Percentiles rank a stretch among this genome's conserved stretches.
Conservation (phyloP, 805 yeast genomes). For the Yamadazyma insecticola region DNA sequence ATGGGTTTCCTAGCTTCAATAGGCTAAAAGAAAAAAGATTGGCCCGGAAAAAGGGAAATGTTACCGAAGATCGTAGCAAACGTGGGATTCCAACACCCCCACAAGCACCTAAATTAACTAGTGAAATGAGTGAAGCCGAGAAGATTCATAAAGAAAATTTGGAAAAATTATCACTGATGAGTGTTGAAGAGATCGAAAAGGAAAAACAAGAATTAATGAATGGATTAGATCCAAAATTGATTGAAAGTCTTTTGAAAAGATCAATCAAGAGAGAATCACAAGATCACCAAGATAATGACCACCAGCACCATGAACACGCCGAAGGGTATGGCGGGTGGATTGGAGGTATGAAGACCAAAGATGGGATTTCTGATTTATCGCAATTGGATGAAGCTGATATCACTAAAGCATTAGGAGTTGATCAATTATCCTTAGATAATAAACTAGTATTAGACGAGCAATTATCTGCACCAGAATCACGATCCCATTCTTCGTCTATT, state of each 20-base stretch:
- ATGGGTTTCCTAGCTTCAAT: no score
- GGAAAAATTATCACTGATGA: constrained; percentile 56
- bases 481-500: no score
- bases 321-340: constrained; percentile 41
- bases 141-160: constrained; percentile 75
- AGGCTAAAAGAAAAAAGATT: no score
- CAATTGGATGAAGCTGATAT: constrained; percentile 32
- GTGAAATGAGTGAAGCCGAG: constrained; percentile 52
- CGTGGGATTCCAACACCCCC: no score
- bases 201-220: constrained; percentile 65
- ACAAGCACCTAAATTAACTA: no score
- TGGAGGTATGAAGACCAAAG: constrained; percentile 36
- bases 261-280: constrained; percentile 42
- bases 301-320: constrained; percentile 28
- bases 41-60: no score
- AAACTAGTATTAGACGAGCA: no score
- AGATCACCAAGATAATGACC: constrained; percentile 12
- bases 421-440: no score
- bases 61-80: no score
- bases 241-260: constrained; percentile 54
- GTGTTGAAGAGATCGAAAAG: constrained; percentile 55
- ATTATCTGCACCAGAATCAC: no score
- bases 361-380: constrained; percentile 26
- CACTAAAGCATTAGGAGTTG: constrained; percentile 32
- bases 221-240: constrained; percentile 64